Evolutionary conservation across 345 rosid genomes (phyloP).

Genomic region (Pseudoturritis turrita): DNA sequence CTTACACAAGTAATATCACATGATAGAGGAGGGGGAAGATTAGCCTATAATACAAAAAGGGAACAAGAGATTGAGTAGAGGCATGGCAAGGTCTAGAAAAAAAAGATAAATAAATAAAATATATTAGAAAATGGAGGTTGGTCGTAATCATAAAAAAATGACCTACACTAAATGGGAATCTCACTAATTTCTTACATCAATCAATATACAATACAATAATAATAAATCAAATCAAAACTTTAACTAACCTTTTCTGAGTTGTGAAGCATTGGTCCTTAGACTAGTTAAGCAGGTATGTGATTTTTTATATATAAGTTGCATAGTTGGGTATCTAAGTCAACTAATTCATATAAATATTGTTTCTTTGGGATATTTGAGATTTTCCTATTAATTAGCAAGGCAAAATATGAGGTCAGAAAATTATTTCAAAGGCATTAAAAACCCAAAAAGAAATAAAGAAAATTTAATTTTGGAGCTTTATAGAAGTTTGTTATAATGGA

Average conservation of each 20-base stretch:
- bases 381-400: too few relatives aligned
- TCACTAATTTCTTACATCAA: constrained; percentile 14
- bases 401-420: background rate
- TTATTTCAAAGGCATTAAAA: background rate
- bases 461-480: background rate
- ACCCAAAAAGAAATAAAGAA: background rate
- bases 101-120: background rate
- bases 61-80: constrained; percentile 44
- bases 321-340: background rate
- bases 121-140: constrained; percentile 14
- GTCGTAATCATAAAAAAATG: constrained; percentile 16
- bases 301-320: background rate
- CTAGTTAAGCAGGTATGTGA: background rate
- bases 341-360: background rate
- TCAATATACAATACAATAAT: background rate
- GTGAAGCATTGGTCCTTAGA: constrained; percentile 17
- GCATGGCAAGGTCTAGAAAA: constrained; percentile 44
- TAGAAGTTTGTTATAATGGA: background rate
- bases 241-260: constrained; percentile 5
- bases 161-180: constrained; percentile 18
- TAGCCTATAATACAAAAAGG: background rate
- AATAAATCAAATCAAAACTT: constrained; percentile 19
- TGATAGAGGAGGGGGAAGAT: constrained; percentile 24
- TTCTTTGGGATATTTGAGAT: background rate
- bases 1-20: constrained; percentile 40